A percentile compares a stretch with the other conserved stretches of the same genome.
Evolutionary conservation across 371 early-diverging fungal species (phyloP).

Genomic region (Rhizopus microsporus): DNA sequence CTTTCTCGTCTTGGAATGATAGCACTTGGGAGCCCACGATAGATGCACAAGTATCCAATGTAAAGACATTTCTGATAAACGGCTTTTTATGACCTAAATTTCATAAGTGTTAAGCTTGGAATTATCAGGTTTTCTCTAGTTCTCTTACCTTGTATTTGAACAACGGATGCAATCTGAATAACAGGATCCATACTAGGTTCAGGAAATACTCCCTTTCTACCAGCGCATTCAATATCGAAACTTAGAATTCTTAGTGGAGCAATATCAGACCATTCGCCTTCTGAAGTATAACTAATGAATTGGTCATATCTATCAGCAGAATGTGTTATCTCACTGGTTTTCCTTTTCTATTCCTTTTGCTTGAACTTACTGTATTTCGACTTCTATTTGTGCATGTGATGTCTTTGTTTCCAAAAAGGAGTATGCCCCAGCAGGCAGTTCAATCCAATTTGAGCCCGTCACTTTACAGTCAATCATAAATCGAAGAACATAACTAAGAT

Average conservation of each 20-base stretch:
- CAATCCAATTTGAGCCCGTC: constrained; percentile 93
- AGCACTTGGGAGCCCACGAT: constrained; percentile 94
- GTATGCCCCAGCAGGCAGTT: constrained; percentile 79
- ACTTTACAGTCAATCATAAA: constrained; percentile 98
- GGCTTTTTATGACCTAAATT: constrained; percentile 77
- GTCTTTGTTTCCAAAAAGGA: constrained; percentile 33
- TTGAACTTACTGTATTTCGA: constrained; percentile 61
- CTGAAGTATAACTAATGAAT: constrained; percentile 85
- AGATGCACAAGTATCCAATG: constrained; percentile 83
- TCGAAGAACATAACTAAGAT: constrained; percentile 86
- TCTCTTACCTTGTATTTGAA: constrained; percentile 78
- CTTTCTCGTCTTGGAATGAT: constrained; percentile 83
- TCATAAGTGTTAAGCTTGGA: neutral
- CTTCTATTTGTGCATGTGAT: constrained; percentile 85
- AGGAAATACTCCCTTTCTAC: constrained; percentile 97
- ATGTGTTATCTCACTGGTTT: constrained; percentile 4
- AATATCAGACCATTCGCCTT: constrained; percentile 90
- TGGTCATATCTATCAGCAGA: constrained; percentile 58
- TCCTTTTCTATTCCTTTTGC: neutral
- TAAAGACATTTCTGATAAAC: constrained; percentile 93
- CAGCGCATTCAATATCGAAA: constrained; percentile 99
- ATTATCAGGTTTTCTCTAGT: neutral
- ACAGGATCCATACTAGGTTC: constrained; percentile 94
- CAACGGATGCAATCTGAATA: constrained; percentile 99
- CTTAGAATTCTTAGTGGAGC: constrained; percentile 97